Conservation (phyloP, 331 rosid genomes). For the Spiraea crenata region DNA sequence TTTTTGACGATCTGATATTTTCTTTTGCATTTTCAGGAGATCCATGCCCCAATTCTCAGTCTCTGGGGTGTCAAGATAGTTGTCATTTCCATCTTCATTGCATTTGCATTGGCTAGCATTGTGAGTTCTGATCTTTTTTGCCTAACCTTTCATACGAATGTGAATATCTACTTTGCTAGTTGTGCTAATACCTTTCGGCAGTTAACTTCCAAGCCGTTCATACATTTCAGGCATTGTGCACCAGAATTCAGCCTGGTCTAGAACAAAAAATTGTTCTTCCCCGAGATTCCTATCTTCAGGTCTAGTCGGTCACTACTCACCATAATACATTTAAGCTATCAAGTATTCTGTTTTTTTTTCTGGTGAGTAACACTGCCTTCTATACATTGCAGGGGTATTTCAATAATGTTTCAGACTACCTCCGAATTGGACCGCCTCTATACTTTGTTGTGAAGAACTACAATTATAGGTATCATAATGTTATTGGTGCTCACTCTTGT, state of each 20-base stretch:
- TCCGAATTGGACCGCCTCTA: slow-evolving; percentile 92
- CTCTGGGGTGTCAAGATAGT: slow-evolving; percentile 82
- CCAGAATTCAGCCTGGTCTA: slow-evolving; percentile 93
- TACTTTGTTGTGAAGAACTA: slow-evolving; percentile 95
- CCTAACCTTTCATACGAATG: not conserved
- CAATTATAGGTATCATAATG: slow-evolving; percentile 69
- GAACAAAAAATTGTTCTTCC: slow-evolving; percentile 97
- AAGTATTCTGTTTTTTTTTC: slow-evolving; percentile 27
- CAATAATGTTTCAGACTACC: slow-evolving; percentile 77
- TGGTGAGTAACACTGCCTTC: slow-evolving; percentile 21
- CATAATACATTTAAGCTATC: not conserved
- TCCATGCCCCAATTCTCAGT: slow-evolving; percentile 92
- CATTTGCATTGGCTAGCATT: slow-evolving; percentile 83
- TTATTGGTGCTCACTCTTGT: slow-evolving; percentile 5
- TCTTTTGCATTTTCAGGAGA: slow-evolving; percentile 62
- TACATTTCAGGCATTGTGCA: slow-evolving; percentile 69
- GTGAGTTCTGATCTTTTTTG: slow-evolving; percentile 46
- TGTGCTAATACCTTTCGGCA: slow-evolving; percentile 12
- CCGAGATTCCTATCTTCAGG: slow-evolving; percentile 96
- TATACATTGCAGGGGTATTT: slow-evolving; percentile 80
- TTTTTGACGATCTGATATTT: slow-evolving; percentile 21
- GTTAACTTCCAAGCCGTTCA: slow-evolving; percentile 16
- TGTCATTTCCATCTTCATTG: slow-evolving; percentile 71
- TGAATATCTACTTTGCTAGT: slow-evolving; percentile 17
- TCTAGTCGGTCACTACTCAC: slow-evolving; percentile 32